Percentiles rank a stretch among this genome's conserved stretches.
Evolutionary conservation across 306 rosid species (phyloP).

Genomic region (Cicer bijugum): DNA sequence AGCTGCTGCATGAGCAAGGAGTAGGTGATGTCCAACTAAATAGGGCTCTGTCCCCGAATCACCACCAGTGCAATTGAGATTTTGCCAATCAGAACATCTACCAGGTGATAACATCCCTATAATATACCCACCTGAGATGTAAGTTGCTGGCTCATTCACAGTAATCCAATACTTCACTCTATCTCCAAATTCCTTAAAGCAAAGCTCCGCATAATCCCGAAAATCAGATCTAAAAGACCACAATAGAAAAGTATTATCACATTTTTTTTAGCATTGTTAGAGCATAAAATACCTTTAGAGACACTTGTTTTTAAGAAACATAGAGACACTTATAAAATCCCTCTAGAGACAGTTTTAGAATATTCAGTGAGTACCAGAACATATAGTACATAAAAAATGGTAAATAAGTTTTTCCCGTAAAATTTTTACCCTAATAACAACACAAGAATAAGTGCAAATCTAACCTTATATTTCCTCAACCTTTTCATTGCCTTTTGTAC

Average conservation of each 20-base stretch:
- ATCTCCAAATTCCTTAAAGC: constrained; percentile 65
- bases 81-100: constrained; percentile 56
- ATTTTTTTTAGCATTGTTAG: not conserved
- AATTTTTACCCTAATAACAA: no score
- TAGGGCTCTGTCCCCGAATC: constrained; percentile 67
- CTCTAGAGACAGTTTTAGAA: no score
- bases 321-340: no score
- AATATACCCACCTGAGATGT: constrained; percentile 45
- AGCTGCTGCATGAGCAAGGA: constrained; percentile 70
- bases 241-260: not conserved
- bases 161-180: constrained; percentile 74
- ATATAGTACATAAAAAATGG: no score
- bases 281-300: no score
- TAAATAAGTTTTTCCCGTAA: no score
- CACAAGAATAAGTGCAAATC: no score
- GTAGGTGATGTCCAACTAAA: constrained; percentile 55
- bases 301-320: no score
- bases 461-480: no score
- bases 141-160: constrained; percentile 58
- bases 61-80: constrained; percentile 54
- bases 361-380: no score
- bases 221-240: constrained; percentile 47
- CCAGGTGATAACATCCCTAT: constrained; percentile 42
- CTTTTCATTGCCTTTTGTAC: no score
- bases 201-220: constrained; percentile 57